These are phyloP conservation scores for Platanthera zijinensis DNA, from an alignment of 106 monocot species.

Conservation along the genomic window DNA sequence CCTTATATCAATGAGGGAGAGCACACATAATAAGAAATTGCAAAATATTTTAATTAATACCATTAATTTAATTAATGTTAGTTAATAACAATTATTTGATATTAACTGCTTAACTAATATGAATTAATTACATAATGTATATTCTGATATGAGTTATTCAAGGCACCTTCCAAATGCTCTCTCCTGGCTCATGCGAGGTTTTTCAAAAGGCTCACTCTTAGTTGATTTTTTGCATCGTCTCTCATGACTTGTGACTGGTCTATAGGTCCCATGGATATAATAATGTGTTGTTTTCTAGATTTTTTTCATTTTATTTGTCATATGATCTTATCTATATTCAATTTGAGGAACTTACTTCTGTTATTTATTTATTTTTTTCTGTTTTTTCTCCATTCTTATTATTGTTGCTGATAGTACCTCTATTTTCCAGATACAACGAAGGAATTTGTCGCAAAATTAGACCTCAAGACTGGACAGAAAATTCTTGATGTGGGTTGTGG, in stretches of 20 bases:
- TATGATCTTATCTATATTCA: not conserved
- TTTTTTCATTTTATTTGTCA: not conserved
- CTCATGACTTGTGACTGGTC: not conserved
- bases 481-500: slow-evolving; percentile 80
- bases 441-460: slow-evolving; percentile 55
- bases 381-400: not conserved
- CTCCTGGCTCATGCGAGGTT: too few relatives aligned
- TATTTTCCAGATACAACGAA: slow-evolving; percentile 45
- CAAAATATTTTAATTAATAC: too few relatives aligned
- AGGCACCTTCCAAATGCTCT: too few relatives aligned
- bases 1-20: too few relatives aligned
- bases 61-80: too few relatives aligned
- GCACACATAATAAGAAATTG: too few relatives aligned
- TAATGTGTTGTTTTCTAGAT: not conserved
- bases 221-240: not conserved
- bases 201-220: not conserved
- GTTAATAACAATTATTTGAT: too few relatives aligned
- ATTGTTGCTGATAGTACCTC: not conserved
- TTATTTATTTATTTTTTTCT: not conserved
- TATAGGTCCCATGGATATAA: not conserved
- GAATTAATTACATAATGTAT: too few relatives aligned
- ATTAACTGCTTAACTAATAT: too few relatives aligned
- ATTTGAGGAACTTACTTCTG: not conserved
- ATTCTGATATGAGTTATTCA: too few relatives aligned
- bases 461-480: slow-evolving; percentile 47